These are phyloP conservation scores for Agroathelia rolfsii DNA, from an alignment of 1,284 basidiomycete species.

Conservation along the genomic window DNA sequence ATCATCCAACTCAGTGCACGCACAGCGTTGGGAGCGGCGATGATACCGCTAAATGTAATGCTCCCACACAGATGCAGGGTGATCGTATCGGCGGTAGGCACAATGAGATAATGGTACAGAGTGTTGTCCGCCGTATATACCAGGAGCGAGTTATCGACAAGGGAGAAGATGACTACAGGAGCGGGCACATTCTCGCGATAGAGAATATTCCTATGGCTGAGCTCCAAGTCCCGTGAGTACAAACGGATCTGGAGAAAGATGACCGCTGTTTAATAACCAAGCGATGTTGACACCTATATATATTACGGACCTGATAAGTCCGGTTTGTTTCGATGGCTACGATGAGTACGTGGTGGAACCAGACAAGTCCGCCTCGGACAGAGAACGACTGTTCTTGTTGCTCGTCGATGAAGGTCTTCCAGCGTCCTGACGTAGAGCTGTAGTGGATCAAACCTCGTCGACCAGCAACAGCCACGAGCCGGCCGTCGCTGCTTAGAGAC, in stretches of 20 bases:
- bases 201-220: constrained; percentile 80
- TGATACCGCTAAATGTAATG: constrained; percentile 90
- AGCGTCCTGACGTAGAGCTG: constrained; percentile 86
- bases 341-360: constrained; percentile 96
- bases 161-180: constrained; percentile 75
- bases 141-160: constrained; percentile 94
- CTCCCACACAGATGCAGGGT: constrained; percentile 87
- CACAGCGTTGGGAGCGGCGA: constrained; percentile 78
- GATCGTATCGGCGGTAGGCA: constrained; percentile 78
- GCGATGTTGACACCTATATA: too few relatives aligned
- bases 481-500: constrained; percentile 84
- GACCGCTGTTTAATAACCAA: too few relatives aligned
- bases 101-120: constrained; percentile 86
- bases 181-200: constrained; percentile 75
- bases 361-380: constrained; percentile 87
- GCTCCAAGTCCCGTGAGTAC: constrained; percentile 90
- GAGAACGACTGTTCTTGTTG: constrained; percentile 85
- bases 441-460: constrained; percentile 89
- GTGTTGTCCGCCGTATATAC: constrained; percentile 97
- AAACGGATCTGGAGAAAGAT: constrained; percentile 61
- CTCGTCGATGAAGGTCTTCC: constrained; percentile 84
- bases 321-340: constrained; percentile 80
- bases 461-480: constrained; percentile 90
- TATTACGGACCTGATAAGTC: constrained; percentile 65
- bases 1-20: constrained; percentile 96